phyloP scores from a whole-genome alignment of 768 basidiomycete species.

The Amyloporia xantha region DNA sequence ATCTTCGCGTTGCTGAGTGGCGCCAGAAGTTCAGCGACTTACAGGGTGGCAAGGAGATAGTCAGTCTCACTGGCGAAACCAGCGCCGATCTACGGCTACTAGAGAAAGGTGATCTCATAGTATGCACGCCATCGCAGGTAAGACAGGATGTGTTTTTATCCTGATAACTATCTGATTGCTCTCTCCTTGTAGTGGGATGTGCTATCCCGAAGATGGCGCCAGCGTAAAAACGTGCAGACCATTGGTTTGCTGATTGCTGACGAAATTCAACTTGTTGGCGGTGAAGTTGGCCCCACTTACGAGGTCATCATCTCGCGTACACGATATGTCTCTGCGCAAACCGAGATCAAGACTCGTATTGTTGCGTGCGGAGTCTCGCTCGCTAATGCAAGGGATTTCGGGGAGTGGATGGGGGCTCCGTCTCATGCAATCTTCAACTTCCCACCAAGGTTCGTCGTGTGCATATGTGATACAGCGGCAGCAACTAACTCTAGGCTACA shows the following conservation, averaged over 20 bases:
- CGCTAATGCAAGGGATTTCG: slow-evolving; percentile 91
- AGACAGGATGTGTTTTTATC: slow-evolving; percentile 23
- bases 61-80: slow-evolving; percentile 90
- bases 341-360: slow-evolving; percentile 86
- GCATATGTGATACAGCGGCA: neutral
- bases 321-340: slow-evolving; percentile 93
- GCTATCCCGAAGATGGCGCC: slow-evolving; percentile 90
- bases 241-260: slow-evolving; percentile 92
- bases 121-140: slow-evolving; percentile 90
- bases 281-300: slow-evolving; percentile 93
- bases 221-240: slow-evolving; percentile 92
- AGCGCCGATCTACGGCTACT: slow-evolving; percentile 85
- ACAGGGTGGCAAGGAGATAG: slow-evolving; percentile 91
- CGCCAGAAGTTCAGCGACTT: slow-evolving; percentile 70
- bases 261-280: slow-evolving; percentile 91
- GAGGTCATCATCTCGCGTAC: slow-evolving; percentile 95
- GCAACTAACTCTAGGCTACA: slow-evolving; percentile 23
- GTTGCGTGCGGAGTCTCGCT: slow-evolving; percentile 94
- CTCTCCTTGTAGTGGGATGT: slow-evolving; percentile 77
- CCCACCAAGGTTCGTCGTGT: slow-evolving; percentile 62
- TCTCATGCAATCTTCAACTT: slow-evolving; percentile 98
- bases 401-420: slow-evolving; percentile 96
- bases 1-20: slow-evolving; percentile 87
- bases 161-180: neutral
- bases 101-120: slow-evolving; percentile 87